phyloP scores from a whole-genome alignment of 202 grass and related monocot genomes.

The Brachypodium distachyon region DNA sequence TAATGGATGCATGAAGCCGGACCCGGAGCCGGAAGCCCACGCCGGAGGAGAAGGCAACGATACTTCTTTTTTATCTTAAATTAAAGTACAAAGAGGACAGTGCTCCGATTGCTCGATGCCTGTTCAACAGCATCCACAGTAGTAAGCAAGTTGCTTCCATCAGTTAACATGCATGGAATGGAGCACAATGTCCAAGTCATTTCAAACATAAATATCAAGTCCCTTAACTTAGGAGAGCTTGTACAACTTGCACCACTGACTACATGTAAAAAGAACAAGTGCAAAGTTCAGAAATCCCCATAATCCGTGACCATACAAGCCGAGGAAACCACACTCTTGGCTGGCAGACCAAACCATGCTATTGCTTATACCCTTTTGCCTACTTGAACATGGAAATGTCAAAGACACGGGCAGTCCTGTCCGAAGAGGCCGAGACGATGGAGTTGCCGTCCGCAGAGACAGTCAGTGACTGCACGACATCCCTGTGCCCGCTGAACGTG shows the following conservation, averaged over 20 bases:
- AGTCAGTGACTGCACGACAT: slow-evolving; percentile 58
- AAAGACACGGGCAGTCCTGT: slow-evolving; percentile 49
- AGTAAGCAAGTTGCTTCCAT: background rate
- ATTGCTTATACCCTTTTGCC: background rate
- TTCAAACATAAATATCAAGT: too few species aligned
- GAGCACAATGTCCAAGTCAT: background rate
- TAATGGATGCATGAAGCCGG: too few species aligned
- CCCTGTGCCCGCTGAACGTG: slow-evolving; percentile 39
- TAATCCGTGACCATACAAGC: background rate
- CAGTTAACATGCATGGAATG: background rate
- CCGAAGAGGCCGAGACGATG: slow-evolving; percentile 53
- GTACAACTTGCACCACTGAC: too few species aligned
- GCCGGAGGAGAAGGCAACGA: too few species aligned
- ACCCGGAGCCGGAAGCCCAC: too few species aligned
- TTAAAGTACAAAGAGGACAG: too few species aligned
- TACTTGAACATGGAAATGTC: slow-evolving; percentile 44
- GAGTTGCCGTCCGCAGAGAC: slow-evolving; percentile 29
- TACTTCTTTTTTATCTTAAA: too few species aligned
- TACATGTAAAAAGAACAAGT: too few species aligned
- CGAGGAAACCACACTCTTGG: background rate
- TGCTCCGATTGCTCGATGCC: too few species aligned
- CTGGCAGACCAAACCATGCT: background rate
- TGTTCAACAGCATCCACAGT: too few species aligned
- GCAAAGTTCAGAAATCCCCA: too few species aligned
- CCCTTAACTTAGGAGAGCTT: too few species aligned